Percentiles rank a stretch among this genome's conserved stretches.
Conservation (phyloP, 495 filamentous ascomycete species). For the Lasiosphaeria miniovina region DNA sequence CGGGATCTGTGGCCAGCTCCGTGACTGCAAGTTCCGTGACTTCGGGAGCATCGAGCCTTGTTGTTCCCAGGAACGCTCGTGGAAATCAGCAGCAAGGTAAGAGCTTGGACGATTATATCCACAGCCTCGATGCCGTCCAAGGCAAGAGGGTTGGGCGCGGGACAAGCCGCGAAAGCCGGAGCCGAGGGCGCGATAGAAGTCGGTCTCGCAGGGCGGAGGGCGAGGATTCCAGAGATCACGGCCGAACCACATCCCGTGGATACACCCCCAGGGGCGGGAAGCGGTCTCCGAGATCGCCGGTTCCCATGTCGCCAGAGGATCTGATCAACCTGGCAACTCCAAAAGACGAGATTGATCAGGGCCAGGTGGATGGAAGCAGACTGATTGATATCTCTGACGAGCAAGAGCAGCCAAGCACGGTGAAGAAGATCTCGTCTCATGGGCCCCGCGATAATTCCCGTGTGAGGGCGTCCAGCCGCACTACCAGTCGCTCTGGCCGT, state of each 20-base stretch:
- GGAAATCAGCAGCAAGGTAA: slow-evolving; percentile 45
- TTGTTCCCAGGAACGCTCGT: slow-evolving; percentile 32
- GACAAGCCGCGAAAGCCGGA: slow-evolving; percentile 56
- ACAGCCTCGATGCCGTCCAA: slow-evolving; percentile 75
- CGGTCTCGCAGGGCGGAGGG: slow-evolving; percentile 50
- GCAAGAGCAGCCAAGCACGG: slow-evolving; percentile 39
- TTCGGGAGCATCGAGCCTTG: slow-evolving; percentile 33
- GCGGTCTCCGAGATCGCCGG: slow-evolving; percentile 81
- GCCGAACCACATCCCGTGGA: slow-evolving; percentile 60
- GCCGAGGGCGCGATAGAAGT: slow-evolving; percentile 49
- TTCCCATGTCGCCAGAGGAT: slow-evolving; percentile 90
- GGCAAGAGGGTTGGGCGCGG: slow-evolving; percentile 54
- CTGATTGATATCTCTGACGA: slow-evolving; percentile 24
- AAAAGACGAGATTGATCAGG: slow-evolving; percentile 24
- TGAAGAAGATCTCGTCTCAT: slow-evolving; percentile 37
- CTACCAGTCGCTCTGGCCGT: slow-evolving; percentile 40
- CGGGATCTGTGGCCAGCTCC: slow-evolving; percentile 47
- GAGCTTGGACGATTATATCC: slow-evolving; percentile 82
- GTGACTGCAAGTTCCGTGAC: slow-evolving; percentile 31
- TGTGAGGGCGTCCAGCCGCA: slow-evolving; percentile 39
- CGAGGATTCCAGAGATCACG: slow-evolving; percentile 67
- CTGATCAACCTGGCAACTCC: slow-evolving; percentile 55
- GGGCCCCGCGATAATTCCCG: slow-evolving; percentile 30
- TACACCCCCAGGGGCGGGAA: slow-evolving; percentile 72
- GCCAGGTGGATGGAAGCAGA: slow-evolving; percentile 2